A percentile compares a stretch with the other conserved stretches of the same genome.
These are phyloP conservation scores for Scleromitrula shiraiana DNA, from an alignment of 2,329 filamentous ascomycete genomes.

Conservation along the genomic window DNA sequence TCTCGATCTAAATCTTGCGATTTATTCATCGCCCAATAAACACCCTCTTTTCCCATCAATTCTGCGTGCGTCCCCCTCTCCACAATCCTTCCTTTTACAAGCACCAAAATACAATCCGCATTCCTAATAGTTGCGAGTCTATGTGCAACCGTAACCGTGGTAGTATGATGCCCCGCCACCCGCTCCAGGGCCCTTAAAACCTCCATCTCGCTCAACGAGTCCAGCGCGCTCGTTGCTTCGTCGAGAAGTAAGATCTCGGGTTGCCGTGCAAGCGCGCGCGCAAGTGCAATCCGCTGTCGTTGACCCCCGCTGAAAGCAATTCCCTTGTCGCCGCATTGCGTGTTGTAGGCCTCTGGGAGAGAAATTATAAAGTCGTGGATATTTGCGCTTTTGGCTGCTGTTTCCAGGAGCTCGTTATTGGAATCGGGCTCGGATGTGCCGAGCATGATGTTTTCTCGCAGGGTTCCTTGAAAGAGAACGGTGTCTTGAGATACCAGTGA, in stretches of 20 bases:
- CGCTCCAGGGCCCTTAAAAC: constrained; percentile 60
- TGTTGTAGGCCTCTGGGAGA: constrained; percentile 59
- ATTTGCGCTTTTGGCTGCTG: constrained; percentile 41
- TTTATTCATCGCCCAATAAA: too few species aligned
- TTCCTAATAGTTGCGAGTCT: constrained; percentile 64
- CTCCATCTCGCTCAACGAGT: constrained; percentile 66
- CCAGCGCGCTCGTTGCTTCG: constrained; percentile 71
- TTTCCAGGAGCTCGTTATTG: constrained; percentile 41
- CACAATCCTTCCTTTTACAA: constrained; percentile 13
- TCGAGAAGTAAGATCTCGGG: constrained; percentile 78
- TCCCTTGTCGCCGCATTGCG: constrained; percentile 78
- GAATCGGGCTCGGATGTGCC: constrained; percentile 53
- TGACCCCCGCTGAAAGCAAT: constrained; percentile 79
- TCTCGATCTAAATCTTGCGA: too few species aligned
- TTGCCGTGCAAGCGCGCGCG: constrained; percentile 75
- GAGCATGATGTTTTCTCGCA: constrained; percentile 60
- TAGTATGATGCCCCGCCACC: constrained; percentile 38
- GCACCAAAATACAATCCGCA: constrained; percentile 14
- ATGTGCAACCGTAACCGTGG: constrained; percentile 71
- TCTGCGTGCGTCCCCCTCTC: constrained; percentile 15
- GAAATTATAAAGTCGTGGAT: constrained; percentile 44
- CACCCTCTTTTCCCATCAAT: constrained; percentile 54
- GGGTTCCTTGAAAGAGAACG: constrained; percentile 45
- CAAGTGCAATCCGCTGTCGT: constrained; percentile 85
- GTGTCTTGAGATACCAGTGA: constrained; percentile 41